Conservation (phyloP, 2,329 filamentous ascomycete genomes). For the Fusarium pseudograminearum region DNA sequence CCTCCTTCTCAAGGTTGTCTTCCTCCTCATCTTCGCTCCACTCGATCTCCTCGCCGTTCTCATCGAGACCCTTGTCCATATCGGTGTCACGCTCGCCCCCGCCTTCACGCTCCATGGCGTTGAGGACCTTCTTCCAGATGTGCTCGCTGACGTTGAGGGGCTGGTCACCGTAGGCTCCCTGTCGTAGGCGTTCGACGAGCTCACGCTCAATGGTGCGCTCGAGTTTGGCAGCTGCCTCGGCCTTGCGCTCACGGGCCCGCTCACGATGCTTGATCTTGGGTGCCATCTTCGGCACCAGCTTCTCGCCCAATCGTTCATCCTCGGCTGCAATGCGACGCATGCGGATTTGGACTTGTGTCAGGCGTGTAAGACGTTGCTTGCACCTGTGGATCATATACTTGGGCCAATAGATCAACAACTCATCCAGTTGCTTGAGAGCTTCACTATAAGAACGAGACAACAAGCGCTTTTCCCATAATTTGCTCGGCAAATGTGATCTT, state of each 20-base stretch:
- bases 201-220: conserved; percentile 96
- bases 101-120: conserved; percentile 87
- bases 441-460: background rate
- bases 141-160: conserved; percentile 94
- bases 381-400: conserved; percentile 95
- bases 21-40: conserved; percentile 76
- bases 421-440: conserved; percentile 74
- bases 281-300: conserved; percentile 86
- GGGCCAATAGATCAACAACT: conserved; percentile 90
- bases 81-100: conserved; percentile 87
- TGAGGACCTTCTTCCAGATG: conserved; percentile 97
- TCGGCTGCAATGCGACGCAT: conserved; percentile 86
- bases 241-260: conserved; percentile 79
- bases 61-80: conserved; percentile 85
- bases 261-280: conserved; percentile 88
- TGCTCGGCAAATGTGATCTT: conserved; percentile 86
- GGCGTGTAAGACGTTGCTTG: conserved; percentile 92
- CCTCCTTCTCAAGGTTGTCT: conserved; percentile 79
- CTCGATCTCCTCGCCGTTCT: conserved; percentile 77
- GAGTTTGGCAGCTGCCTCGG: conserved; percentile 88
- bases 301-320: conserved; percentile 90
- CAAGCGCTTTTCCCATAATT: conserved; percentile 92
- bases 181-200: conserved; percentile 88
- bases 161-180: conserved; percentile 93
- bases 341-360: conserved; percentile 91